A percentile compares a stretch with the other conserved stretches of the same genome.
Evolutionary conservation across 345 rosid species (phyloP).

Genomic region (Bretschneidera sinensis): DNA sequence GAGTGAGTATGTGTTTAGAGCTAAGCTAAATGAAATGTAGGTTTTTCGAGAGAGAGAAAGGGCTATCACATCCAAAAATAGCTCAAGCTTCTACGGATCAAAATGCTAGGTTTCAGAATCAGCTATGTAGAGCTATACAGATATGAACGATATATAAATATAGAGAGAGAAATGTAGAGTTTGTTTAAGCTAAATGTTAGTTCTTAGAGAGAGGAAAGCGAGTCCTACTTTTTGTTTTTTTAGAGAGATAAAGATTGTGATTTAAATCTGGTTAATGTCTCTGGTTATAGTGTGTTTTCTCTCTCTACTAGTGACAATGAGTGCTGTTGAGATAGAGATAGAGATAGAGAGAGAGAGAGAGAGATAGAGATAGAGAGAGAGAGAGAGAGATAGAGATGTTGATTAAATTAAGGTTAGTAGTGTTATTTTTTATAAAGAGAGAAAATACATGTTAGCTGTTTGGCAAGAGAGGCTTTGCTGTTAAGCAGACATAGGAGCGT

Average conservation of each 20-base stretch:
- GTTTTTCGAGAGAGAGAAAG: background rate
- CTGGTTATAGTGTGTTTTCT: background rate
- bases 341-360: constrained; percentile 1
- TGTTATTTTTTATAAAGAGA: too few relatives aligned
- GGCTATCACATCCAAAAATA: constrained; percentile 5
- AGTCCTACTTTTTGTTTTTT: background rate
- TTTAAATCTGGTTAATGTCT: constrained; percentile 24
- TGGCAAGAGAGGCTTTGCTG: constrained; percentile 21
- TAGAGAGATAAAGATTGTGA: constrained; percentile 10
- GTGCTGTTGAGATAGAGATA: background rate
- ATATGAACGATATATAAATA: background rate
- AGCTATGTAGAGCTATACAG: background rate
- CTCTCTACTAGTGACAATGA: constrained; percentile 14
- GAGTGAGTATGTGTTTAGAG: background rate
- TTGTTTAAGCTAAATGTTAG: background rate
- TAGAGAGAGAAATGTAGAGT: constrained; percentile 7
- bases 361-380: background rate
- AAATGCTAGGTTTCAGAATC: constrained; percentile 21
- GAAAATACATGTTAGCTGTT: background rate
- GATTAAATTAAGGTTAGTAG: too few relatives aligned
- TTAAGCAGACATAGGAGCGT: constrained; percentile 17
- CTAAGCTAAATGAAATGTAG: background rate
- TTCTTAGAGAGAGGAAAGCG: constrained; percentile 1
- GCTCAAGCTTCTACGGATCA: constrained; percentile 12
- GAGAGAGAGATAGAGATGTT: too few relatives aligned